Evolutionary conservation across 371 early-diverging fungal species (phyloP).

Genomic region (Rhizopus sp.): DNA sequence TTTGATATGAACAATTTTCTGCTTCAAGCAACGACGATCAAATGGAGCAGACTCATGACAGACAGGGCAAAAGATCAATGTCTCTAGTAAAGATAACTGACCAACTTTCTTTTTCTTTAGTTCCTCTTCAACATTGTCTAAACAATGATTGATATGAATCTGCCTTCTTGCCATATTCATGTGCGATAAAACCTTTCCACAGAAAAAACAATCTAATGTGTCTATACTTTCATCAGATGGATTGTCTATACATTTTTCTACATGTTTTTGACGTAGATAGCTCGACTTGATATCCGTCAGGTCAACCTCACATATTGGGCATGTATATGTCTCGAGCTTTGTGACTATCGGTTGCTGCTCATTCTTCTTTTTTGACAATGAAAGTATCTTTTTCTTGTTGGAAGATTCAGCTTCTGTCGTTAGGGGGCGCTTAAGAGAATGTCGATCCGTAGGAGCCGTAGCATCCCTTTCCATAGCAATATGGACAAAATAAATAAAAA

Average conservation of each 20-base stretch:
- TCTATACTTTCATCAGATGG: constrained; percentile 11
- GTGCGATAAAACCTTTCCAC: constrained; percentile 28
- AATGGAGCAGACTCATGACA: constrained; percentile 28
- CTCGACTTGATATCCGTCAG: constrained; percentile 21
- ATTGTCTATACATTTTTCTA: constrained; percentile 28
- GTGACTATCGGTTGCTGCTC: background rate
- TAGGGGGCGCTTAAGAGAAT: background rate
- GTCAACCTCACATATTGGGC: constrained; percentile 33
- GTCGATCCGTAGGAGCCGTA: background rate
- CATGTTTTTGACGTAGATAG: constrained; percentile 34
- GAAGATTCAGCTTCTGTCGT: background rate
- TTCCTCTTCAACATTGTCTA: constrained; percentile 21
- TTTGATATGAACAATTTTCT: constrained; percentile 29
- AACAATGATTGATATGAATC: constrained; percentile 33
- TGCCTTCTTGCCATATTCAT: constrained; percentile 18
- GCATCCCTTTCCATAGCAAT: background rate
- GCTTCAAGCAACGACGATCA: constrained; percentile 7
- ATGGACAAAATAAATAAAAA: background rate
- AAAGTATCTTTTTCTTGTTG: background rate
- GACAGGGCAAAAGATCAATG: constrained; percentile 31
- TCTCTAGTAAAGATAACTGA: constrained; percentile 19
- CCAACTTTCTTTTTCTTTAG: constrained; percentile 20
- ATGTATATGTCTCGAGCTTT: constrained; percentile 15
- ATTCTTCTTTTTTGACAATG: background rate
- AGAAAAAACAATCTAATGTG: constrained; percentile 34